Conservation (phyloP, 2,329 filamentous ascomycete species). For the Beauveria asiatica region DNA sequence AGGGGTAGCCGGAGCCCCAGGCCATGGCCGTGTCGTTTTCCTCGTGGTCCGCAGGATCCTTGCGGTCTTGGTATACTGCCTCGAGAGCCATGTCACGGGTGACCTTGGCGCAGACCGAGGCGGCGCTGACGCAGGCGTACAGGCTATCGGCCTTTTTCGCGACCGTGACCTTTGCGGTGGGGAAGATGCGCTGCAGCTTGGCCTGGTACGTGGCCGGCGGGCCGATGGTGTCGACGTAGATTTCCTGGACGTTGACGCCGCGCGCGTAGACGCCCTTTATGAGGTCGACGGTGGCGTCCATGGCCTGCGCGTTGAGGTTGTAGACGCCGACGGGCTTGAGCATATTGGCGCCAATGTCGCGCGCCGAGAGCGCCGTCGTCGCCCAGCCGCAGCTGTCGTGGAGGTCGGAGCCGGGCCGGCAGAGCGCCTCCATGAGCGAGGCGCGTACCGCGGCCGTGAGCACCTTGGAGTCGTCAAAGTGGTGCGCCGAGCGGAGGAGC, state of each 20-base stretch:
- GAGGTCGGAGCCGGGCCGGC: constrained; percentile 48
- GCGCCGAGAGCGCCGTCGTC: constrained; percentile 68
- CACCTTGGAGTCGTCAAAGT: constrained; percentile 93
- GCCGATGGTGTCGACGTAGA: constrained; percentile 94
- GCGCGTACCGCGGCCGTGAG: constrained; percentile 74
- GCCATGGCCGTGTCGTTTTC: constrained; percentile 33
- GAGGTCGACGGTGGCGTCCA: constrained; percentile 80
- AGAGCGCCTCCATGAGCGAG: constrained; percentile 60
- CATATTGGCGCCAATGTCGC: constrained; percentile 75
- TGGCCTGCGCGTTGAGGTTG: constrained; percentile 93
- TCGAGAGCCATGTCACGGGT: constrained; percentile 87
- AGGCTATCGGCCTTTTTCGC: constrained; percentile 88
- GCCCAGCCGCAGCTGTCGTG: constrained; percentile 68
- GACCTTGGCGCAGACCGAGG: constrained; percentile 92
- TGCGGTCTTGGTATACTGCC: constrained; percentile 53
- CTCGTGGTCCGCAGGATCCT: constrained; percentile 21
- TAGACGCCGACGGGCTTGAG: constrained; percentile 57
- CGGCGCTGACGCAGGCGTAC: constrained; percentile 87
- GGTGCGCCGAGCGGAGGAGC: constrained; percentile 69
- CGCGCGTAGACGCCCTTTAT: constrained; percentile 67
- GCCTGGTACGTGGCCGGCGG: constrained; percentile 75
- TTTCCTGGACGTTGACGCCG: constrained; percentile 76
- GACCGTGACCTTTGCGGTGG: constrained; percentile 64
- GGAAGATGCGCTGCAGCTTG: constrained; percentile 76
- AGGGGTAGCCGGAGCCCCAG: constrained; percentile 94